A percentile compares a stretch with the other conserved stretches of the same genome.
phyloP scores from a whole-genome alignment of 345 rosid species.

The Angophora floribunda region DNA sequence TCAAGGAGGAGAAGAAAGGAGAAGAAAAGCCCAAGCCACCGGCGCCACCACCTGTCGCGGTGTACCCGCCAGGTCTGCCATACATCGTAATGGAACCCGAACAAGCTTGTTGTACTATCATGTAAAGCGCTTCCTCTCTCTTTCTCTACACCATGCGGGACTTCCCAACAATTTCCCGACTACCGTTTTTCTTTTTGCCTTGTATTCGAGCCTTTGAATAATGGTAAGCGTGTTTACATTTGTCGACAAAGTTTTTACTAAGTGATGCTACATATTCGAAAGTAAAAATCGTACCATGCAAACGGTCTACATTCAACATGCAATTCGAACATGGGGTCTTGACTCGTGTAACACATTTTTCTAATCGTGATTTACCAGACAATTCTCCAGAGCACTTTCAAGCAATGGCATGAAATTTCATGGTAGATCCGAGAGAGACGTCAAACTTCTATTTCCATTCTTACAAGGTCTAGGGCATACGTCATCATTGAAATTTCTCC shows the following conservation, averaged over 20 bases:
- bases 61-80: no score
- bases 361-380: neutral
- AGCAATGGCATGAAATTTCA: neutral
- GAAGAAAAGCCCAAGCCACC: neutral
- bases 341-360: neutral
- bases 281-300: neutral
- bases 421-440: neutral
- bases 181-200: neutral
- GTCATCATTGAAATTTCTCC: neutral
- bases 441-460: neutral
- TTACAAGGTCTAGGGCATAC: neutral
- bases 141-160: neutral
- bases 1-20: neutral
- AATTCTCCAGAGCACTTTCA: neutral
- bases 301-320: neutral
- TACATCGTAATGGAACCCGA: neutral
- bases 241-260: neutral
- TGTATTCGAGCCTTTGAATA: neutral
- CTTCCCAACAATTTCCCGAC: neutral
- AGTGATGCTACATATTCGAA: neutral
- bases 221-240: neutral
- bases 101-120: neutral
- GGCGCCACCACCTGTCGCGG: neutral
- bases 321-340: neutral
- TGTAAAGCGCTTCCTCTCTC: neutral